A percentile compares a stretch with the other conserved stretches of the same genome.
Evolutionary conservation across 2,329 filamentous ascomycete genomes (phyloP).

Genomic region (Thermothelomyces thermophilus): DNA sequence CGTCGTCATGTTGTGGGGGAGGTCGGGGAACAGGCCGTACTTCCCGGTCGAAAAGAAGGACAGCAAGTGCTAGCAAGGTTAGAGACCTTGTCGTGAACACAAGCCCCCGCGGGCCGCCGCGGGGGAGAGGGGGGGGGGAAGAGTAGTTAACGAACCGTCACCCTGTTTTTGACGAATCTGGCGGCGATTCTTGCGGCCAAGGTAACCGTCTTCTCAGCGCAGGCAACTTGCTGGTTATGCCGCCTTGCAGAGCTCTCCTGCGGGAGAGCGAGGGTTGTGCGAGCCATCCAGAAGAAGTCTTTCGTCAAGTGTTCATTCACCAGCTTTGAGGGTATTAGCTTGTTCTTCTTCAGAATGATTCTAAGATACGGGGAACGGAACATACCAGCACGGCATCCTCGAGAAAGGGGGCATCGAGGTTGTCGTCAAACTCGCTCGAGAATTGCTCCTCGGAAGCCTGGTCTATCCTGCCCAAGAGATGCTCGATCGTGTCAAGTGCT

Average conservation of each 20-base stretch:
- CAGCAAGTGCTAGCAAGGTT: slow-evolving; percentile 32
- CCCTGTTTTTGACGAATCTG: slow-evolving; percentile 39
- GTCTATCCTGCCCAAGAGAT: slow-evolving; percentile 42
- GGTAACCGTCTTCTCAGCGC: slow-evolving; percentile 39
- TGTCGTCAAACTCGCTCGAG: slow-evolving; percentile 28
- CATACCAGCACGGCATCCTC: slow-evolving; percentile 44
- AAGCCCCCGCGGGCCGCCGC: too few species aligned
- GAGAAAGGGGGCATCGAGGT: slow-evolving; percentile 30
- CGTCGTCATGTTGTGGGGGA: slow-evolving; percentile 35
- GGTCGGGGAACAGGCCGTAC: slow-evolving; percentile 44
- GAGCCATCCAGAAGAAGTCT: slow-evolving; percentile 41
- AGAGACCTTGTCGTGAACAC: slow-evolving; percentile 11
- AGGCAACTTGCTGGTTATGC: slow-evolving; percentile 27
- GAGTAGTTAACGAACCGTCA: slow-evolving; percentile 38
- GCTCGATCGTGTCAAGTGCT: slow-evolving; percentile 41
- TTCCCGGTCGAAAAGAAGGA: slow-evolving; percentile 42
- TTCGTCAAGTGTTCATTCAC: slow-evolving; percentile 44
- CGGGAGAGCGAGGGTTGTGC: slow-evolving; percentile 22
- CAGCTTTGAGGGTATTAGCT: slow-evolving; percentile 27
- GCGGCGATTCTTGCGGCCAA: slow-evolving; percentile 42
- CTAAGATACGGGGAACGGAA: background rate
- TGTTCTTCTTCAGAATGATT: background rate
- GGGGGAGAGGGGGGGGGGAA: too few species aligned
- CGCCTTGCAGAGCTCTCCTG: slow-evolving; percentile 14
- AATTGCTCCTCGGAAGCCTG: slow-evolving; percentile 35